A percentile compares a stretch with the other conserved stretches of the same genome.
Conservation (phyloP, 352 stramenopile species). For the Globisporangium barbulae region DNA sequence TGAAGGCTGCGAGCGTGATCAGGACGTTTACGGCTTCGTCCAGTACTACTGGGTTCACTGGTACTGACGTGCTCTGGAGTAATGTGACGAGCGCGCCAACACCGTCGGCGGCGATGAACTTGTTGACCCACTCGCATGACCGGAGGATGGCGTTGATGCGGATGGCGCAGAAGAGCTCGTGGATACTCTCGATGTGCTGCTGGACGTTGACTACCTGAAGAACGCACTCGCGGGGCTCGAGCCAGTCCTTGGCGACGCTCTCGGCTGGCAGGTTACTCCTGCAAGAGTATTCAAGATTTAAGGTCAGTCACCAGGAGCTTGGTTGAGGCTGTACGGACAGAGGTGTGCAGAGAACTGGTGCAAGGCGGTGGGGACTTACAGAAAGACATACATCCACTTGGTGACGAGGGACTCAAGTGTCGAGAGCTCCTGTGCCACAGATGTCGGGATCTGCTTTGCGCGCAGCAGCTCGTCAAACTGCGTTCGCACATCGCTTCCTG, state of each 20-base stretch:
- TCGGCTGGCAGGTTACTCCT: slow-evolving; percentile 45
- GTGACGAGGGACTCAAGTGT: slow-evolving; percentile 40
- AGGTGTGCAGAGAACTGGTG: not conserved
- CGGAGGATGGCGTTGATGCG: slow-evolving; percentile 61
- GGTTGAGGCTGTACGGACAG: not conserved
- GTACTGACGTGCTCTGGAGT: slow-evolving; percentile 20
- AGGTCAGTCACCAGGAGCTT: not conserved
- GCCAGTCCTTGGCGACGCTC: slow-evolving; percentile 37
- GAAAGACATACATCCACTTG: slow-evolving; percentile 73
- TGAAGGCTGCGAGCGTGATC: slow-evolving; percentile 40
- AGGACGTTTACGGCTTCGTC: slow-evolving; percentile 48
- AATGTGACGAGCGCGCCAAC: slow-evolving; percentile 34
- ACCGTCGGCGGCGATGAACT: slow-evolving; percentile 45
- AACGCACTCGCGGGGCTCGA: slow-evolving; percentile 51
- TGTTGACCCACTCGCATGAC: slow-evolving; percentile 47
- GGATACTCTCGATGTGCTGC: slow-evolving; percentile 28
- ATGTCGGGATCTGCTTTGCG: slow-evolving; percentile 20
- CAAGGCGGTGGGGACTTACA: slow-evolving; percentile 33
- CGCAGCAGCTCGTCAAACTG: slow-evolving; percentile 50
- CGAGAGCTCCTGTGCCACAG: slow-evolving; percentile 40
- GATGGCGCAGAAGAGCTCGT: slow-evolving; percentile 56
- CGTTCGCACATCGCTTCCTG: slow-evolving; percentile 30
- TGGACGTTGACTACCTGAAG: slow-evolving; percentile 39
- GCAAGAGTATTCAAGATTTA: no score
- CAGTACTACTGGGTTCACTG: slow-evolving; percentile 20